Evolutionary conservation across 192 early-diverging fungal genomes (phyloP), one percentile per base, ranked within the genome.

Genomic region (Geranomyces variabilis): DNA sequence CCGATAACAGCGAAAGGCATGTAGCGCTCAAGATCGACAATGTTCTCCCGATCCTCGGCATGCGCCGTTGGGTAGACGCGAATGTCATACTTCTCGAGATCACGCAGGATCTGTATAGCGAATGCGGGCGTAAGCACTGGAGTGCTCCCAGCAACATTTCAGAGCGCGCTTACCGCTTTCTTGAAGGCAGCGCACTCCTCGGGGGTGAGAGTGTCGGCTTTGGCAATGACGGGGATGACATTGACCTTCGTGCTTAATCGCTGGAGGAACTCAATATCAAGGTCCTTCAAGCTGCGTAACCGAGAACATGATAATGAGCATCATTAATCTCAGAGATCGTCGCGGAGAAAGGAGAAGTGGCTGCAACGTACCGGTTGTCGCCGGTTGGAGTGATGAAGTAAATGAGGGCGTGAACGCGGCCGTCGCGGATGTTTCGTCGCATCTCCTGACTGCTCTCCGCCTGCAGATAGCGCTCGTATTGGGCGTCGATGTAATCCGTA

Each of bases 321-420:
- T 21, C n/a, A 60, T 0, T 15, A 0, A 26, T 29, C 29, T 15
- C 43, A 36, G 47, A 24, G 21, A 21, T 30, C 12, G 26, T 14
- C 3, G n/a, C 3, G 12, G 49, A 59, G 30, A 34, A 53, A 24
- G 36, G 5, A 41, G 10, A 41, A 10, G 5, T 22, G 28, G 3
- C 36, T 10, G 10, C 3, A 41, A 61, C 64, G 14, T 57, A 77
- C 78, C 75, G 60, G 79, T 91, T 87, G 78, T 92, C 91, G 28
- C 96, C 96, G 51, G 94, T 95, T 26, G 97, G 96, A n/a, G 94
- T 86, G 69, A 99, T 91, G 76, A 99, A 99, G 83, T 99, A 99
- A 61, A 99, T 82, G 24, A 98, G 86, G 26, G 92, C 93, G 77
- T 99, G 97, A 24, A 99, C 88, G 60, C 97, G 86, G 72, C 90